These are phyloP conservation scores for Limonium bicolor DNA, from an alignment of 148 eudicot species.

Conservation along the genomic window DNA sequence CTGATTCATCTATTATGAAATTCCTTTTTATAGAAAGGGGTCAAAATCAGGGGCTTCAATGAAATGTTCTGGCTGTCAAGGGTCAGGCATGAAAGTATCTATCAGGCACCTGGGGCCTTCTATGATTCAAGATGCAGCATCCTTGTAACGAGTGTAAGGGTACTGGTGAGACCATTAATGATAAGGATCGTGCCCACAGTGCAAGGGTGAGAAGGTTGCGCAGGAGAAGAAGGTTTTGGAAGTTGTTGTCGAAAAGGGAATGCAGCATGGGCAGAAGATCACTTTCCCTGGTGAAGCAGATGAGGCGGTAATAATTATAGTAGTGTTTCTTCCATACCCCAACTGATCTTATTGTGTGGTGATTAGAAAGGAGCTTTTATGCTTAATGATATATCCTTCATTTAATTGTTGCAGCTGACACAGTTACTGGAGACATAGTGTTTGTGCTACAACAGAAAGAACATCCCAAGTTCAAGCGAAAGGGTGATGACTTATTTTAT, in stretches of 20 bases:
- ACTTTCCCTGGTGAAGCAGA: constrained; percentile 71
- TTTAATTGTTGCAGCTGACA: constrained; percentile 28
- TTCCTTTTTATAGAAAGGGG: constrained; percentile 23
- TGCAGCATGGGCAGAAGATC: constrained; percentile 57
- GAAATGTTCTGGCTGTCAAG: constrained; percentile 40
- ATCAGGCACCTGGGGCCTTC: constrained; percentile 44
- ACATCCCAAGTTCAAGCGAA: constrained; percentile 38
- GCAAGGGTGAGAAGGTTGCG: constrained; percentile 64
- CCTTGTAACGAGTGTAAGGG: constrained; percentile 42
- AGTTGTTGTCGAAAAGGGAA: constrained; percentile 62
- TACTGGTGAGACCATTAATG: constrained; percentile 34
- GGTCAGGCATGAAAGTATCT: constrained; percentile 38
- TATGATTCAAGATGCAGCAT: constrained; percentile 53
- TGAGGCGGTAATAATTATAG: constrained; percentile 64
- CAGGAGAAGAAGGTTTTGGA: constrained; percentile 61
- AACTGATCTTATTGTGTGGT: neutral
- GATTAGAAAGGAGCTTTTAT: neutral
- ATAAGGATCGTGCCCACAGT: constrained; percentile 43
- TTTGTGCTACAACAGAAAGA: constrained; percentile 49
- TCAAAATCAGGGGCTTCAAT: constrained; percentile 45
- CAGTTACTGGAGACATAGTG: constrained; percentile 53
- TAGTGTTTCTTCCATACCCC: neutral
- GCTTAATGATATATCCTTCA: neutral
- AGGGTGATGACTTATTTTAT: constrained; percentile 45
- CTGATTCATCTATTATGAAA: no score